Evolutionary conservation across 345 rosid genomes (phyloP).

Genomic region (Reutealis trisperma): DNA sequence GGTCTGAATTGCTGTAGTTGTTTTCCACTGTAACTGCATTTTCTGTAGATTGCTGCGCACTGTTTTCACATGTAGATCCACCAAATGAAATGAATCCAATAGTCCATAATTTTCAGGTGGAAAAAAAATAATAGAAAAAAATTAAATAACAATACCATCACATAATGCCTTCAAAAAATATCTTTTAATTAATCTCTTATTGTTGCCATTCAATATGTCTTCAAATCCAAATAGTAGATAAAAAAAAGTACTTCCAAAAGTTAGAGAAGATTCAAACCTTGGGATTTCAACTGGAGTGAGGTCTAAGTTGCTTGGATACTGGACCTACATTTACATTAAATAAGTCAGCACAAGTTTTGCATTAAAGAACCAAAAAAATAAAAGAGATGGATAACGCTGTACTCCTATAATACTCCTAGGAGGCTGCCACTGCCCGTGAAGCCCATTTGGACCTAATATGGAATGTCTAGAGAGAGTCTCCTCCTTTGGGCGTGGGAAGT

Average conservation of each 20-base stretch:
- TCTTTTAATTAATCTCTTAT: slow-evolving; percentile 3
- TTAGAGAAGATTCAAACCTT: slow-evolving; percentile 51
- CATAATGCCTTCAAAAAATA: slow-evolving; percentile 16
- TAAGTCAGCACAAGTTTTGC: slow-evolving; percentile 25
- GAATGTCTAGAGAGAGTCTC: slow-evolving; percentile 93
- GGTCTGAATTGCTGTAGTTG: slow-evolving; percentile 19
- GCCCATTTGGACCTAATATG: slow-evolving; percentile 85
- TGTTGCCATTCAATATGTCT: neutral
- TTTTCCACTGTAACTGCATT: slow-evolving; percentile 42
- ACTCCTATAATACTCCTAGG: slow-evolving; percentile 65
- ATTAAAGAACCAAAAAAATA: slow-evolving; percentile 15
- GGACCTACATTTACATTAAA: slow-evolving; percentile 50
- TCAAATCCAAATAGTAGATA: neutral
- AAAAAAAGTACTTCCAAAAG: slow-evolving; percentile 11
- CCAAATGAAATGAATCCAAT: slow-evolving; percentile 18
- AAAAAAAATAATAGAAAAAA: neutral
- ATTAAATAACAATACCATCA: slow-evolving; percentile 9
- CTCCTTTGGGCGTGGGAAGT: slow-evolving; percentile 57
- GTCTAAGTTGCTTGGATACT: slow-evolving; percentile 80
- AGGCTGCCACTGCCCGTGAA: slow-evolving; percentile 79
- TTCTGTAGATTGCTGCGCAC: slow-evolving; percentile 46
- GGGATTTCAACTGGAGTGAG: slow-evolving; percentile 76
- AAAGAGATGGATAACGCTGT: slow-evolving; percentile 17
- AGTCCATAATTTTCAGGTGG: slow-evolving; percentile 2
- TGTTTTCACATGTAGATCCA: slow-evolving; percentile 35